These are phyloP conservation scores for Curvularia sp. DNA, from an alignment of 2,329 filamentous ascomycete genomes.

Conservation along the genomic window DNA sequence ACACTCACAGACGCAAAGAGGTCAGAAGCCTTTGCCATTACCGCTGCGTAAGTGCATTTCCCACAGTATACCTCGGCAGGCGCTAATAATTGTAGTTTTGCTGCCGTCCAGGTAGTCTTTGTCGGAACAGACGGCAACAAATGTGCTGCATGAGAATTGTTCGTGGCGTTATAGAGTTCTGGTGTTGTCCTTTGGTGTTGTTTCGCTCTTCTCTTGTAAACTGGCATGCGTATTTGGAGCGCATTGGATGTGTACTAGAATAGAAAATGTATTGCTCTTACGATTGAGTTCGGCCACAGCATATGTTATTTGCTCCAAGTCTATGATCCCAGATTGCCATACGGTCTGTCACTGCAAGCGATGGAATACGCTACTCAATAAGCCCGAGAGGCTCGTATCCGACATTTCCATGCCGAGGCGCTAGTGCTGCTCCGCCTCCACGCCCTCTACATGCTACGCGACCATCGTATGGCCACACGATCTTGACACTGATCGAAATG, in stretches of 20 bases:
- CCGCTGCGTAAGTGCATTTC: constrained; percentile 30
- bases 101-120: constrained; percentile 14
- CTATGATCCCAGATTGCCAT: not conserved
- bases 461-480: not conserved
- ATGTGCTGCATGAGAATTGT: not conserved
- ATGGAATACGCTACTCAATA: not conserved
- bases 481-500: not conserved
- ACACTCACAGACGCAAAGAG: constrained; percentile 32
- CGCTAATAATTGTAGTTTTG: constrained; percentile 7
- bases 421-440: constrained; percentile 6
- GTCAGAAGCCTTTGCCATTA: constrained; percentile 35
- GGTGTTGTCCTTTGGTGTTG: not conserved
- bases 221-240: not conserved
- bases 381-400: constrained; percentile 1
- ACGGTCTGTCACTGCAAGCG: not conserved
- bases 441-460: not conserved
- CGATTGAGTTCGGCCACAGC: not conserved
- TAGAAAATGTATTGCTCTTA: not conserved
- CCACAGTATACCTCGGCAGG: too few relatives aligned
- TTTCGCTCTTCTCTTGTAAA: not conserved
- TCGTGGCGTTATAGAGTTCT: not conserved
- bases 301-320: not conserved
- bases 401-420: constrained; percentile 12
- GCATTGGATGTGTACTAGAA: not conserved
- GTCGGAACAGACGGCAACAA: constrained; percentile 2